A percentile compares a stretch with the other conserved stretches of the same genome.
Conservation (phyloP, 2,329 filamentous ascomycete species). For the Xenoacremonium recifei region DNA sequence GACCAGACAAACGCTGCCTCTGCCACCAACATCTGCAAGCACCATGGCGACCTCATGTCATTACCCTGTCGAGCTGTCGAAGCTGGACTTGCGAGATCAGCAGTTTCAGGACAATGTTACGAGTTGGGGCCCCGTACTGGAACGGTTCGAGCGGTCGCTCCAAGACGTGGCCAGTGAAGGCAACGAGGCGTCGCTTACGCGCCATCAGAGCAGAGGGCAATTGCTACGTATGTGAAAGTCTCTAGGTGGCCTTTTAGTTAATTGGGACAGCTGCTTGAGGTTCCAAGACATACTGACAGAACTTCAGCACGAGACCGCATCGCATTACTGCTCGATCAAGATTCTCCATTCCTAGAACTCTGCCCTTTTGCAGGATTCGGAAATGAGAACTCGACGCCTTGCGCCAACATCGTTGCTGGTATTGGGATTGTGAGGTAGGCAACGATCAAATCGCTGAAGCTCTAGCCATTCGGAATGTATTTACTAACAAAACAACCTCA, state of each 20-base stretch:
- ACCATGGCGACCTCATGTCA: too few relatives aligned
- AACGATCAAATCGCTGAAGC: too few relatives aligned
- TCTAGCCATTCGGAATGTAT: too few relatives aligned
- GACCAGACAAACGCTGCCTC: too few relatives aligned
- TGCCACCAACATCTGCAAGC: too few relatives aligned
- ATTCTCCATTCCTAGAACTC: conserved; percentile 39
- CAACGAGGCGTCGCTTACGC: conserved; percentile 22
- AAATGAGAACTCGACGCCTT: conserved; percentile 33
- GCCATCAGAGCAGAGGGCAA: conserved; percentile 21
- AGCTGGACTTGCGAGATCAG: conserved; percentile 3
- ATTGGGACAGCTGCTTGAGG: too few relatives aligned
- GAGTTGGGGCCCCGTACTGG: conserved; percentile 15
- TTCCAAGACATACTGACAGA: neutral
- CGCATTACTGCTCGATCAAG: conserved; percentile 34
- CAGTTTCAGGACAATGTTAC: conserved; percentile 1
- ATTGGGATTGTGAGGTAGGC: conserved; percentile 27
- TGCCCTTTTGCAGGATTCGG: conserved; percentile 34
- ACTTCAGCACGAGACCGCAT: conserved; percentile 37
- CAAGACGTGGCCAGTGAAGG: conserved; percentile 28
- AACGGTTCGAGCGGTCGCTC: conserved; percentile 28
- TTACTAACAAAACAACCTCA: conserved; percentile 23
- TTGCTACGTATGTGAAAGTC: conserved; percentile 15
- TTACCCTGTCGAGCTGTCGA: conserved; percentile 4
- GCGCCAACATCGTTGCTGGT: conserved; percentile 36
- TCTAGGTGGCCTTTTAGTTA: neutral